Percentiles rank a stretch among this genome's conserved stretches.
Evolutionary conservation across 495 filamentous ascomycete genomes (phyloP).

Genomic region (Xylaria telfairii): DNA sequence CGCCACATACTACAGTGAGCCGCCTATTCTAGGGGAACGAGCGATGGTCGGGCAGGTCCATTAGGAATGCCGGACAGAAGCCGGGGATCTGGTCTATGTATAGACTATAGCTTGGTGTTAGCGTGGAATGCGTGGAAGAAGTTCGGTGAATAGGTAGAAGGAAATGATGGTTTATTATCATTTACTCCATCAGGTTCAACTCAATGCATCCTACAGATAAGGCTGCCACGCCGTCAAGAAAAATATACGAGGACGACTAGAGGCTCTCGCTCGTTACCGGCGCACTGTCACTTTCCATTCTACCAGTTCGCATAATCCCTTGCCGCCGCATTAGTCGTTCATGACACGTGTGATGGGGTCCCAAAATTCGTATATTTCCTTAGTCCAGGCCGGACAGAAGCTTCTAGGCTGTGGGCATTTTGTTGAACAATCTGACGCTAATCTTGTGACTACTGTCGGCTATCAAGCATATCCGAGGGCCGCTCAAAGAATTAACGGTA

Average conservation of each 20-base stretch:
- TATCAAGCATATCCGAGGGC: conserved; percentile 1
- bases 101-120: neutral
- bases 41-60: neutral
- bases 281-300: conserved; percentile 1
- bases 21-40: neutral
- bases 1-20: conserved; percentile 19
- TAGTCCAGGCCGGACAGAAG: neutral
- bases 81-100: neutral
- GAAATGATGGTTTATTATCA: neutral
- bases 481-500: neutral
- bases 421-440: neutral
- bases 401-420: neutral
- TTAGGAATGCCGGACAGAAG: neutral
- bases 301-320: conserved; percentile 17
- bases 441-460: neutral
- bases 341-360: neutral
- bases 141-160: neutral
- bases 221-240: neutral
- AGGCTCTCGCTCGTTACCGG: neutral
- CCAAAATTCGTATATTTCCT: neutral
- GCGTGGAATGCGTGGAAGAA: neutral
- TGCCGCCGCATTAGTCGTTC: neutral
- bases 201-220: neutral
- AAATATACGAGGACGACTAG: conserved; percentile 2
- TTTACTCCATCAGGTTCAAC: neutral